These are phyloP conservation scores for Diaporthe vexans DNA, from an alignment of 2,329 filamentous ascomycete species.

Conservation along the genomic window DNA sequence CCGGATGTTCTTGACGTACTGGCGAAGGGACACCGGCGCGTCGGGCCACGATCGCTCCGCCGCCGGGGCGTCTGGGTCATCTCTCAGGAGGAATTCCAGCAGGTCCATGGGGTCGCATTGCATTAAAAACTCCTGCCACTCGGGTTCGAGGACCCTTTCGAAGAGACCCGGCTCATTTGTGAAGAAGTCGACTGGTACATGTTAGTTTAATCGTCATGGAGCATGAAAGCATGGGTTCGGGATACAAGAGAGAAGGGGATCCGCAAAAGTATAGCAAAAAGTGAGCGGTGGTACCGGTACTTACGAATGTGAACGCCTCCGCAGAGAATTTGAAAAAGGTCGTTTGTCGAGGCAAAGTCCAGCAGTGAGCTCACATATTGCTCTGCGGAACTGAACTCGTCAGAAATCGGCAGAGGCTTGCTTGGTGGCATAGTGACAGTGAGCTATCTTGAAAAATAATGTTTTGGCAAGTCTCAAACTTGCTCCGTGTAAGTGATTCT, in stretches of 20 bases:
- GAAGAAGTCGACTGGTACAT: slow-evolving; percentile 82
- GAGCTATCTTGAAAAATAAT: neutral
- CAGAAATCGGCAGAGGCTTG: slow-evolving; percentile 75
- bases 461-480: neutral
- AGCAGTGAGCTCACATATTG: slow-evolving; percentile 85
- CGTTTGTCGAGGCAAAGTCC: slow-evolving; percentile 79
- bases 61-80: slow-evolving; percentile 70
- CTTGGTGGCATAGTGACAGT: slow-evolving; percentile 60
- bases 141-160: slow-evolving; percentile 78
- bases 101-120: slow-evolving; percentile 79
- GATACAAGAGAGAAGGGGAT: too few species aligned
- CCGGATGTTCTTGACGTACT: slow-evolving; percentile 81
- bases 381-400: slow-evolving; percentile 78
- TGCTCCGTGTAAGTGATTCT: neutral
- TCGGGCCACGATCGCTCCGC: slow-evolving; percentile 43
- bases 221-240: too few species aligned
- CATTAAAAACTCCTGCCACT: slow-evolving; percentile 87
- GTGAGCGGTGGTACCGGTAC: too few species aligned
- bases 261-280: too few species aligned
- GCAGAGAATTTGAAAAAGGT: slow-evolving; percentile 88
- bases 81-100: slow-evolving; percentile 84
- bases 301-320: slow-evolving; percentile 75
- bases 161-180: slow-evolving; percentile 89
- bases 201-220: neutral
- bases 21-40: slow-evolving; percentile 71